These are phyloP conservation scores for Elongisporangium undulatum DNA, from an alignment of 352 stramenopile genomes.

Conservation along the genomic window DNA sequence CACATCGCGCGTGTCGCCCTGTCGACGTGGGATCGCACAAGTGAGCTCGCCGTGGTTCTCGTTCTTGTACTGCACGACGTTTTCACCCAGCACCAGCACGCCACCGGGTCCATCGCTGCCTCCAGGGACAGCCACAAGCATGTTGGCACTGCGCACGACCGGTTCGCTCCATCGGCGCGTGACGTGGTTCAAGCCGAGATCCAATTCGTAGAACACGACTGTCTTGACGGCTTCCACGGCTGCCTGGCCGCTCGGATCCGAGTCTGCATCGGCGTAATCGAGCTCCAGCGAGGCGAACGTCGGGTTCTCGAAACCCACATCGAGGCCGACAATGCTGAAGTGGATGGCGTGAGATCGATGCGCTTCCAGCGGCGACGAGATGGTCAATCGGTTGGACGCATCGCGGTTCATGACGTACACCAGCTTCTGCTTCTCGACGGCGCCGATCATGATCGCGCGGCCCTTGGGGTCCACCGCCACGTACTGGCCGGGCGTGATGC, in stretches of 20 bases:
- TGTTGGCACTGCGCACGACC: constrained; percentile 89
- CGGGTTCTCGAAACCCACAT: constrained; percentile 99
- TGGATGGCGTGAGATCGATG: constrained; percentile 95
- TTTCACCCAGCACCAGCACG: constrained; percentile 96
- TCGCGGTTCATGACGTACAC: constrained; percentile 99
- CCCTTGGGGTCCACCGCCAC: constrained; percentile 96
- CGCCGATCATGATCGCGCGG: constrained; percentile 94
- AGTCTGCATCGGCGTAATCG: constrained; percentile 91
- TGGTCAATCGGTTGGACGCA: constrained; percentile 91
- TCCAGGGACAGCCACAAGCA: constrained; percentile 89
- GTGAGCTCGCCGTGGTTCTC: constrained; percentile 83
- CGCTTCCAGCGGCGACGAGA: constrained; percentile 98
- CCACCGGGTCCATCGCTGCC: constrained; percentile 86
- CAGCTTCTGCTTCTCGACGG: constrained; percentile 98
- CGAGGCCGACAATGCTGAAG: constrained; percentile 93
- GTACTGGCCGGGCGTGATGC: constrained; percentile 98
- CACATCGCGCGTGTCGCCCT: constrained; percentile 76
- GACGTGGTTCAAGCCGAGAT: constrained; percentile 99
- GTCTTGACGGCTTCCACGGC: constrained; percentile 87
- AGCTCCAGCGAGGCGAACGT: constrained; percentile 98
- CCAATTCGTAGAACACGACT: constrained; percentile 98
- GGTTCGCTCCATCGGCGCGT: constrained; percentile 93
- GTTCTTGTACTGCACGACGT: constrained; percentile 97
- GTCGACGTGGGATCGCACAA: constrained; percentile 74
- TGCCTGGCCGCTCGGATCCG: constrained; percentile 67